phyloP scores from a whole-genome alignment of 2,329 filamentous ascomycete species.

The Catunica adiposa region DNA sequence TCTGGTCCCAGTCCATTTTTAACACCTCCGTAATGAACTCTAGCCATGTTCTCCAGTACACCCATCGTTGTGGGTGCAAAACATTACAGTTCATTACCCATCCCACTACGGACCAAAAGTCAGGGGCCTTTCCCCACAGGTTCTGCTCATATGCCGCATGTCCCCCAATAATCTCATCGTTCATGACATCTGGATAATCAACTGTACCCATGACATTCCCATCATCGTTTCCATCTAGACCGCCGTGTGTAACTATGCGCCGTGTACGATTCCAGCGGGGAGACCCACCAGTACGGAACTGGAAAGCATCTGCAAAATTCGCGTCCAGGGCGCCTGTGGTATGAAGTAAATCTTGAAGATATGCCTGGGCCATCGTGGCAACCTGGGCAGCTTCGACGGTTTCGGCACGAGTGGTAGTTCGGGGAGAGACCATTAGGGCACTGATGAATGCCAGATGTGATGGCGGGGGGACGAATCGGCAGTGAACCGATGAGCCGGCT shows the following conservation, averaged over 20 bases:
- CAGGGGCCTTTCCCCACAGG: slow-evolving; percentile 59
- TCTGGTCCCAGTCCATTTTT: slow-evolving; percentile 47
- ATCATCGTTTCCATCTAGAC: slow-evolving; percentile 21
- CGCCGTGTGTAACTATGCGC: not conserved
- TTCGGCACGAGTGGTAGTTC: slow-evolving; percentile 55
- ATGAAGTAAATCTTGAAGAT: slow-evolving; percentile 50
- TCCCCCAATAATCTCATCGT: slow-evolving; percentile 37
- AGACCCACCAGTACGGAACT: slow-evolving; percentile 32
- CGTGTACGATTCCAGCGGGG: slow-evolving; percentile 18
- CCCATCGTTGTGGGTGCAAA: slow-evolving; percentile 57
- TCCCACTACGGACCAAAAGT: slow-evolving; percentile 78
- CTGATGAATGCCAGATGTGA: slow-evolving; percentile 61
- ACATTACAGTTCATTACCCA: slow-evolving; percentile 90
- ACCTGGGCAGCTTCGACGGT: slow-evolving; percentile 44
- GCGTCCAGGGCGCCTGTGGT: slow-evolving; percentile 54
- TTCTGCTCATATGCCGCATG: slow-evolving; percentile 38
- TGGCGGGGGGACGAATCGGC: slow-evolving; percentile 44
- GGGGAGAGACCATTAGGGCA: slow-evolving; percentile 69
- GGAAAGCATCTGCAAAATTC: slow-evolving; percentile 55
- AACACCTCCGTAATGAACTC: slow-evolving; percentile 63
- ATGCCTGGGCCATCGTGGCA: slow-evolving; percentile 48
- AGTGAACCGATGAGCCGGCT: slow-evolving; percentile 8
- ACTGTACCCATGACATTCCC: slow-evolving; percentile 26
- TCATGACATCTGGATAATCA: slow-evolving; percentile 25
- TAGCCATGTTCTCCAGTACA: slow-evolving; percentile 65